Conservation (phyloP, 2,329 filamentous ascomycete genomes). For the Ascochyta lentis region DNA sequence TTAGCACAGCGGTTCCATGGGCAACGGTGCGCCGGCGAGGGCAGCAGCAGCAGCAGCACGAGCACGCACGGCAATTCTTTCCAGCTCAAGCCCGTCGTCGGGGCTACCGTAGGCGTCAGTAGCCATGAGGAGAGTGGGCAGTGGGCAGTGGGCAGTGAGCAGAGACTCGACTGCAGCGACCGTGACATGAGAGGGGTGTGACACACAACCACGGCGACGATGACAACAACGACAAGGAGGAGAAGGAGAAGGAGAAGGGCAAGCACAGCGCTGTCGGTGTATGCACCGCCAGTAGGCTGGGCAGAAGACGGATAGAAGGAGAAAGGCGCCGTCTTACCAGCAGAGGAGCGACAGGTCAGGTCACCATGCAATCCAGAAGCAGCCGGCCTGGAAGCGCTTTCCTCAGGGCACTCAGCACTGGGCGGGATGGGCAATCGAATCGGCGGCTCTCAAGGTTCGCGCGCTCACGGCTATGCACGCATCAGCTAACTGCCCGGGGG, state of each 20-base stretch:
- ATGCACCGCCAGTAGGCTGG: neutral
- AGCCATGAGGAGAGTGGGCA: slow-evolving; percentile 24
- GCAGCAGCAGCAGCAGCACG: slow-evolving; percentile 1
- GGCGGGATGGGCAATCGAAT: neutral
- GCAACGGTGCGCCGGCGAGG: slow-evolving; percentile 1
- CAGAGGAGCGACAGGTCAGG: slow-evolving; percentile 15
- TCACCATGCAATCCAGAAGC: slow-evolving; percentile 13
- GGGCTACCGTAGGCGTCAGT: slow-evolving; percentile 33
- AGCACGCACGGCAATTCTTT: slow-evolving; percentile 49
- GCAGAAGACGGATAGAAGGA: slow-evolving; percentile 1
- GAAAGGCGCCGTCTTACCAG: slow-evolving; percentile 18
- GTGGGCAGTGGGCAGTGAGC: slow-evolving; percentile 1
- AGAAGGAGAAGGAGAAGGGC: neutral
- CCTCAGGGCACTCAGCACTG: neutral
- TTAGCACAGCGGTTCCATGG: slow-evolving; percentile 33
- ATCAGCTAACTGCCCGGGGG: slow-evolving; percentile 10
- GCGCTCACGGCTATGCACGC: slow-evolving; percentile 10
- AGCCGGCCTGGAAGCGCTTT: neutral
- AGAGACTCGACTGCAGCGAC: slow-evolving; percentile 11
- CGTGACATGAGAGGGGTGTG: neutral
- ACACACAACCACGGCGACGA: neutral
- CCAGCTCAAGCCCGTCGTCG: slow-evolving; percentile 47
- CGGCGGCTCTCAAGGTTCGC: slow-evolving; percentile 6
- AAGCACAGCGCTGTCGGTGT: neutral
- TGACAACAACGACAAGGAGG: neutral